A percentile compares a stretch with the other conserved stretches of the same genome.
phyloP scores from a whole-genome alignment of 2,329 filamentous ascomycete genomes.

The Juglanconis juglandina region DNA sequence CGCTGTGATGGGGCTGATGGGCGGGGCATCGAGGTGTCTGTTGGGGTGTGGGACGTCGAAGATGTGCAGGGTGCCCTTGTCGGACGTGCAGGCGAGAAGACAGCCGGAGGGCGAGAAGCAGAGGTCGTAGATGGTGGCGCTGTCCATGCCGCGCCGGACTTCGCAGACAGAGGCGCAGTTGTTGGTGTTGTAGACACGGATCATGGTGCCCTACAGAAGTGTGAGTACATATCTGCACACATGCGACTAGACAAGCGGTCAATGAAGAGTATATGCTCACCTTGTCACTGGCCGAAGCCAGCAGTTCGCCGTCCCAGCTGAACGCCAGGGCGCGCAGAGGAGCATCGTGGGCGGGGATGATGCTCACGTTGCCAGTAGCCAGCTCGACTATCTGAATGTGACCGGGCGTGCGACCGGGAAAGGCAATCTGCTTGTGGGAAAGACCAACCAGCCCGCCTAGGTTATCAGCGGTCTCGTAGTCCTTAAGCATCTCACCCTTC shows the following conservation, averaged over 20 bases:
- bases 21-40: constrained; percentile 23
- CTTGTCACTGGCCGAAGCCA: constrained; percentile 87
- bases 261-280: constrained; percentile 32
- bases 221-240: not conserved
- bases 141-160: constrained; percentile 83
- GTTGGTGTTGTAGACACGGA: constrained; percentile 78
- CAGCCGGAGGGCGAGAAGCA: constrained; percentile 79
- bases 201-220: constrained; percentile 66
- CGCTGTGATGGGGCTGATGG: constrained; percentile 14
- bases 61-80: constrained; percentile 93
- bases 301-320: constrained; percentile 72
- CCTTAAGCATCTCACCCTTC: constrained; percentile 60
- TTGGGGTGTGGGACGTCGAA: constrained; percentile 73
- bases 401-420: constrained; percentile 81
- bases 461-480: constrained; percentile 86
- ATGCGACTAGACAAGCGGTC: not conserved
- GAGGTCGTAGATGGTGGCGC: constrained; percentile 80
- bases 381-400: constrained; percentile 87
- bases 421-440: constrained; percentile 69
- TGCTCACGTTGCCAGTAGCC: constrained; percentile 76
- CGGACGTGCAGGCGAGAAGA: constrained; percentile 85
- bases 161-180: constrained; percentile 81
- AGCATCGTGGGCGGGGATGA: constrained; percentile 85
- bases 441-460: constrained; percentile 76
- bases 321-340: constrained; percentile 75